Percentiles rank a stretch among this genome's conserved stretches.
Evolutionary conservation across 2,329 filamentous ascomycete genomes (phyloP).

Genomic region (Beauveria medogensis): DNA sequence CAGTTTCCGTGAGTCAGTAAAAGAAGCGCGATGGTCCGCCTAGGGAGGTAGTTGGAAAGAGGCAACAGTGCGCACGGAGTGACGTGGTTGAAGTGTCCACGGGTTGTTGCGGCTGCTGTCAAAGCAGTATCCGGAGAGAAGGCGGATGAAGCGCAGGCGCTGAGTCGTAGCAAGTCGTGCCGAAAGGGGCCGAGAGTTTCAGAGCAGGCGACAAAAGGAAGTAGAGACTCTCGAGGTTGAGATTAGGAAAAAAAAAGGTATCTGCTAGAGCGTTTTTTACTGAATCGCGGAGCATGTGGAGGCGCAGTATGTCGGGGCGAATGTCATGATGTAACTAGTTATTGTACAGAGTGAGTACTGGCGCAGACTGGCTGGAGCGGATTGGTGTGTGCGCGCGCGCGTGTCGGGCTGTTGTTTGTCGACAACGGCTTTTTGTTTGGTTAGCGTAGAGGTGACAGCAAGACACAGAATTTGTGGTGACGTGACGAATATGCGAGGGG

Average conservation of each 20-base stretch:
- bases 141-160: too few relatives aligned
- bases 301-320: neutral
- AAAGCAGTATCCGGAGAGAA: too few relatives aligned
- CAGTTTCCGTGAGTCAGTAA: neutral
- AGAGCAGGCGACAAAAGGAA: neutral
- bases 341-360: neutral
- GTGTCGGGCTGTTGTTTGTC: neutral
- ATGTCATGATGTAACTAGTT: conserved; percentile 10
- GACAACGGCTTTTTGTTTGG: neutral
- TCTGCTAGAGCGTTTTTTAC: neutral
- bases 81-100: too few relatives aligned
- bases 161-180: neutral
- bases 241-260: neutral
- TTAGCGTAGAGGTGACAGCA: too few relatives aligned
- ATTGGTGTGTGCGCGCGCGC: neutral
- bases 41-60: too few relatives aligned
- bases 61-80: too few relatives aligned
- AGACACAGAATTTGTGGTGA: too few relatives aligned
- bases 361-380: neutral
- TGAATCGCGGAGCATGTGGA: neutral
- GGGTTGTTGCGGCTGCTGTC: too few relatives aligned
- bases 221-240: neutral
- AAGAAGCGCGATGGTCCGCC: neutral
- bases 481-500: too few relatives aligned
- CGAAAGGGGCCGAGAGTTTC: neutral